phyloP scores from a whole-genome alignment of 352 stramenopile species.

The Sclerospora graminicola region DNA sequence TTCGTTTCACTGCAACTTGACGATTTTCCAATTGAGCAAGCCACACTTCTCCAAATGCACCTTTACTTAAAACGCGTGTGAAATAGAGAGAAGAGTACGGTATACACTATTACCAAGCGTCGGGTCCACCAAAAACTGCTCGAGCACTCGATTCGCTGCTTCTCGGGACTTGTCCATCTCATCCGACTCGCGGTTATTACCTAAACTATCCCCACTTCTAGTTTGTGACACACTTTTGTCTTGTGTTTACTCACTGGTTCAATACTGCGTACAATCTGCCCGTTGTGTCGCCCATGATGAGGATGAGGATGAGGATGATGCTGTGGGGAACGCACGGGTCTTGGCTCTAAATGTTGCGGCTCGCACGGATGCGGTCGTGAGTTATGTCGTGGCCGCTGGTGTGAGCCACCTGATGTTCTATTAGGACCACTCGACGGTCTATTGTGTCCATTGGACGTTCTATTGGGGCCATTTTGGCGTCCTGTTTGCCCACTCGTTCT shows the following conservation, averaged over 20 bases:
- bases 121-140: slow-evolving; percentile 57
- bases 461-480: background rate
- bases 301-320: no score
- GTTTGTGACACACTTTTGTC: slow-evolving; percentile 13
- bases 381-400: slow-evolving; percentile 8
- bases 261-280: slow-evolving; percentile 9
- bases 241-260: slow-evolving; percentile 10
- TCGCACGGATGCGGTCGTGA: slow-evolving; percentile 13
- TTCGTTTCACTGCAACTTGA: slow-evolving; percentile 76
- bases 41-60: slow-evolving; percentile 84
- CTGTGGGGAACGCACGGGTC: no score
- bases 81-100: slow-evolving; percentile 71
- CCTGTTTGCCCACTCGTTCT: no score
- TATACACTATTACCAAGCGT: slow-evolving; percentile 40
- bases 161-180: slow-evolving; percentile 32
- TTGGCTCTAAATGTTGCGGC: slow-evolving; percentile 13
- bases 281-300: slow-evolving; percentile 10
- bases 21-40: slow-evolving; percentile 67
- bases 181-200: slow-evolving; percentile 24
- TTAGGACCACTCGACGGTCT: slow-evolving; percentile 1
- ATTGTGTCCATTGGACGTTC: slow-evolving; percentile 4
- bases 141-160: slow-evolving; percentile 43
- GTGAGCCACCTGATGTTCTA: slow-evolving; percentile 4
- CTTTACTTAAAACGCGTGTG: slow-evolving; percentile 73
- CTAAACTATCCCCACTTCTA: slow-evolving; percentile 3